These are phyloP conservation scores for Mucor irregularis DNA, from an alignment of 371 early-diverging fungal species.

Conservation along the genomic window DNA sequence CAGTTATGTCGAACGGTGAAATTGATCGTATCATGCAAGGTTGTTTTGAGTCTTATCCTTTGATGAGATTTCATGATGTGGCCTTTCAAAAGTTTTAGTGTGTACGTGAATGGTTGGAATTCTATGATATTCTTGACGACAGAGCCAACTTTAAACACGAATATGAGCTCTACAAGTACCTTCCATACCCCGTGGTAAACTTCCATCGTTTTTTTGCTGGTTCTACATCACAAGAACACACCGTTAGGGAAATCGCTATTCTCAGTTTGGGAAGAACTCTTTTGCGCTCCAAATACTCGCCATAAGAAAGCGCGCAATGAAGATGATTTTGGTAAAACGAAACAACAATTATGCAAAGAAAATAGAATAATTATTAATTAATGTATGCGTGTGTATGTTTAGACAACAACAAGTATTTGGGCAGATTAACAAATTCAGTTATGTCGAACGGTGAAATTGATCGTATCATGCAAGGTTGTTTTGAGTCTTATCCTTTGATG, in stretches of 20 bases:
- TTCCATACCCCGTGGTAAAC: constrained; percentile 71
- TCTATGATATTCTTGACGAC: constrained; percentile 75
- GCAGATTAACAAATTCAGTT: constrained; percentile 55
- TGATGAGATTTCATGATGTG: constrained; percentile 76
- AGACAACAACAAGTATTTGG: constrained; percentile 42
- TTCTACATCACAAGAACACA: constrained; percentile 53
- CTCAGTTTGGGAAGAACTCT: constrained; percentile 79
- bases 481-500: constrained; percentile 85
- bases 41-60: constrained; percentile 89
- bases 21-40: constrained; percentile 86
- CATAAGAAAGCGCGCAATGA: constrained; percentile 13
- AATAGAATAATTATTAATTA: no score
- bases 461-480: constrained; percentile 86
- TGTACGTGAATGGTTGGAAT: constrained; percentile 77
- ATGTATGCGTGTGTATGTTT: no score
- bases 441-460: constrained; percentile 80
- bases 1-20: constrained; percentile 74
- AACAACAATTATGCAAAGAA: no score
- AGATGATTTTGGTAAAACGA: constrained; percentile 19
- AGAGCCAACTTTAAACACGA: constrained; percentile 47
- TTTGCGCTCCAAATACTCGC: constrained; percentile 46
- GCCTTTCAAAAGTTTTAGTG: constrained; percentile 64
- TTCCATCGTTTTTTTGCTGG: constrained; percentile 87
- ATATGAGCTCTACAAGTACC: constrained; percentile 62
- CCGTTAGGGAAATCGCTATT: constrained; percentile 67